Conservation (phyloP, 768 basidiomycete genomes). For the Mycena epipterygia region DNA sequence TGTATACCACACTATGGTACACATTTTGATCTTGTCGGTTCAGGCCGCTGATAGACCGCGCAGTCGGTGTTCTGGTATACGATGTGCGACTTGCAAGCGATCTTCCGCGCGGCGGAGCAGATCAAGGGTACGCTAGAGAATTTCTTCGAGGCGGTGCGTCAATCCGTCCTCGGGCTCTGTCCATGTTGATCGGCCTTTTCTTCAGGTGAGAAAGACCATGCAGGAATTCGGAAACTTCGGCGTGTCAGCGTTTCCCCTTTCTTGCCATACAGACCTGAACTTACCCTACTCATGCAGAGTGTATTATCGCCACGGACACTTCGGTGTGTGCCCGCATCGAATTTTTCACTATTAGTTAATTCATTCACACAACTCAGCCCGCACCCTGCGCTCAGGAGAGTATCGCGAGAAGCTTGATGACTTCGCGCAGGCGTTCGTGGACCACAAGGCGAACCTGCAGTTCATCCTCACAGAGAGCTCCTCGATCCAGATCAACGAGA, state of each 20-base stretch:
- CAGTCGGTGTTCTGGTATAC: slow-evolving; percentile 36
- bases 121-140: slow-evolving; percentile 20
- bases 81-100: slow-evolving; percentile 32
- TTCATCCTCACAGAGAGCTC: slow-evolving; percentile 35
- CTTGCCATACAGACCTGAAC: not conserved
- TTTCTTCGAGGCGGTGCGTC: slow-evolving; percentile 26
- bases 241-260: slow-evolving; percentile 30
- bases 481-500: slow-evolving; percentile 30
- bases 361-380: too few relatives aligned
- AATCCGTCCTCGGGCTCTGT: not conserved
- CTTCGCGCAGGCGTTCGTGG: slow-evolving; percentile 28
- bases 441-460: slow-evolving; percentile 37
- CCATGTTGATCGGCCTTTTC: not conserved
- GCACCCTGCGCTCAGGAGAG: slow-evolving; percentile 31
- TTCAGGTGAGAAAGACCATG: slow-evolving; percentile 23
- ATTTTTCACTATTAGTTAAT: too few relatives aligned
- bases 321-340: too few relatives aligned
- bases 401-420: slow-evolving; percentile 37
- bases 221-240: slow-evolving; percentile 41
- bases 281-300: slow-evolving; percentile 19
- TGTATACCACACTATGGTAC: slow-evolving; percentile 41
- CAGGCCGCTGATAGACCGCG: too few relatives aligned
- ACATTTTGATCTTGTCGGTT: not conserved
- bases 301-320: slow-evolving; percentile 37
- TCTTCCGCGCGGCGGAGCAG: slow-evolving; percentile 33